Percentiles rank a stretch among this genome's conserved stretches.
Conservation (phyloP, 1,139 yeast genomes). For the Blastobotrys arbuscula region DNA sequence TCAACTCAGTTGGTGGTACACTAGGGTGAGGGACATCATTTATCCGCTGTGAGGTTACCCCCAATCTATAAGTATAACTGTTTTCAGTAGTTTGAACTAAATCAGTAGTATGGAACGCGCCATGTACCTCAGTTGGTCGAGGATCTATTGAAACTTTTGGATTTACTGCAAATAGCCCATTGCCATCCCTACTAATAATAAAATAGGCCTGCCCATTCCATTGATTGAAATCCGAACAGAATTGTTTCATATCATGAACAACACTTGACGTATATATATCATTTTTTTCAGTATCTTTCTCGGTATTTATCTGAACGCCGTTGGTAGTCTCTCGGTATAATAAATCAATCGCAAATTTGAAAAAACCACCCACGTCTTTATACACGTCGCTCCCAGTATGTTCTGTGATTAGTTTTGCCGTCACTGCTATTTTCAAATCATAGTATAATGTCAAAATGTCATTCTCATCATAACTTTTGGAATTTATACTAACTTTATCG, state of each 20-base stretch:
- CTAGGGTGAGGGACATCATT: slow-evolving; percentile 58
- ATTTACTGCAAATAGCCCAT: slow-evolving; percentile 64
- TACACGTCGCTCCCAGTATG: slow-evolving; percentile 57
- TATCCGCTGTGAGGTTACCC: slow-evolving; percentile 40
- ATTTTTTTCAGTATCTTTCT: slow-evolving; percentile 4
- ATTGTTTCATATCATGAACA: slow-evolving; percentile 57
- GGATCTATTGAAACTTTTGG: slow-evolving; percentile 63
- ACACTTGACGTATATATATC: slow-evolving; percentile 33
- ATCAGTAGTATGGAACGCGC: slow-evolving; percentile 52
- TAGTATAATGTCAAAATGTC: slow-evolving; percentile 44
- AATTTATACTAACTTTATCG: slow-evolving; percentile 13
- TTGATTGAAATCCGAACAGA: slow-evolving; percentile 53
- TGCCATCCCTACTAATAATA: slow-evolving; percentile 46
- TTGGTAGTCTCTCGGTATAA: slow-evolving; percentile 61
- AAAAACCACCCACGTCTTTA: slow-evolving; percentile 58
- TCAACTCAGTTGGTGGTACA: slow-evolving; percentile 57
- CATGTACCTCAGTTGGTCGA: slow-evolving; percentile 54
- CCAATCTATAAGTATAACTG: slow-evolving; percentile 40
- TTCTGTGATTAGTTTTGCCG: slow-evolving; percentile 43
- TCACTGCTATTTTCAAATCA: slow-evolving; percentile 64
- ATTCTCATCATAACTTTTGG: slow-evolving; percentile 10
- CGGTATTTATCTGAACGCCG: slow-evolving; percentile 17
- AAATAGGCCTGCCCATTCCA: slow-evolving; percentile 62
- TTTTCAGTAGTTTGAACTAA: slow-evolving; percentile 48
- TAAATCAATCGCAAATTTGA: slow-evolving; percentile 63